Base-by-base conservation (phyloP, 768 basidiomycete genomes). In the Suillus bovinus region DNA sequence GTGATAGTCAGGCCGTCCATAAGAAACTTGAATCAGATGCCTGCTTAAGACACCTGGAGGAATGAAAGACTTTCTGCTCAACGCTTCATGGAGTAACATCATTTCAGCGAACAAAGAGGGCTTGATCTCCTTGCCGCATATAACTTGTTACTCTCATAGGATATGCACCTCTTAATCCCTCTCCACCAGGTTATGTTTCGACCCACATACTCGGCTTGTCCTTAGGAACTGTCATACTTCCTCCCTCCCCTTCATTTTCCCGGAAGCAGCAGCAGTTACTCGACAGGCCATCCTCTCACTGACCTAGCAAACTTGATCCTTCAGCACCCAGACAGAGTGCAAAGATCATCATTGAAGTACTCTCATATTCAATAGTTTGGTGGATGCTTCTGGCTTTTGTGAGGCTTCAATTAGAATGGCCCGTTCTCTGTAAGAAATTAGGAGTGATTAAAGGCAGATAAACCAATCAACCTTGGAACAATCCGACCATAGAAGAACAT, bases 101-200 rank as follows among this genome's bases (percentile, higher is more conserved):
- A 66, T 97, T 36, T 86, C 84, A 38, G 82, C 86, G 22, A 99
- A 99, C 79, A 97, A 96, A 70, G 97, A 99, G 73, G 97, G 97
- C 0, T 70, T 99, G 24, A 80, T 90, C 36, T 94, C 92, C 1
- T 80, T 96, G 22, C 74, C 84, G 60, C 93, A 91, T 89, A 60
- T 61, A 76, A 60, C 5, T 31, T 24, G 13, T 29, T 11, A 17
- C 16, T 62, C 29, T 17, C 27, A n/a, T 38, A 22, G 8, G 39
- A n/a, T 55, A 24, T 59, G 7, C 27, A 20, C 17, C 29, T 24
- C 13, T 41, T 27, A 16, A 22, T 47, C 14, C 4, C 22, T 59
- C 24, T 42, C 27, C 16, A 56, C 58, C 66, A 88, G 96, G 97
- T 5, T 99, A 99, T 74, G 81, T 98, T 20, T 83, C 96, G 0